Conservation (phyloP, 164 flowering plant species). For the Aristolochia californica region DNA sequence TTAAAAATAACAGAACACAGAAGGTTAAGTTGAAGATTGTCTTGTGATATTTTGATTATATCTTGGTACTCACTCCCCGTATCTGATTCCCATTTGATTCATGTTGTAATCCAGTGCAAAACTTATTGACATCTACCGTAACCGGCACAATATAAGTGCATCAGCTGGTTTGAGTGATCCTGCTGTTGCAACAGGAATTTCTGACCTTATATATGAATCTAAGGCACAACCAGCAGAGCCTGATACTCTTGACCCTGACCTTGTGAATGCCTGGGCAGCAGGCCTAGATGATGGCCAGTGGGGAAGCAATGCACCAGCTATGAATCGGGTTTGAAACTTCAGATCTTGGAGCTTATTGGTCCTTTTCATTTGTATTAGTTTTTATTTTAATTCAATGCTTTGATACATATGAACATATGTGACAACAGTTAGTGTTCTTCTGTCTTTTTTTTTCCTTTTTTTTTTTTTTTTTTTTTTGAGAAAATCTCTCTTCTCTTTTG, state of each 20-base stretch:
- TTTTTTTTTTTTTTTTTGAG: no score
- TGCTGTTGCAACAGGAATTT: conserved; percentile 97
- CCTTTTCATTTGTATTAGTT: no score
- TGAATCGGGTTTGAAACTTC: conserved; percentile 62
- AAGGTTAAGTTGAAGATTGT: no score
- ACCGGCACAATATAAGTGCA: conserved; percentile 80
- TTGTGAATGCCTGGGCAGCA: conserved; percentile 93
- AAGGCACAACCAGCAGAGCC: conserved; percentile 38
- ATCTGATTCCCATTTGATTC: conserved; percentile 4
- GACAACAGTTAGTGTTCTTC: no score
- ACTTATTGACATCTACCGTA: conserved; percentile 86
- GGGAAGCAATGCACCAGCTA: conserved; percentile 84
- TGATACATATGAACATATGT: no score
- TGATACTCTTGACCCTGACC: conserved; percentile 75
- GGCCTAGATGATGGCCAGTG: conserved; percentile 81
- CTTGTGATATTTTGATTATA: not conserved
- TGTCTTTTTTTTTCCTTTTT: no score
- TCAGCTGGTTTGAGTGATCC: conserved; percentile 87
- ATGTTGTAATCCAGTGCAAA: conserved; percentile 52
- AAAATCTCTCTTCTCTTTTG: no score
- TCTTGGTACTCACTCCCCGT: not conserved
- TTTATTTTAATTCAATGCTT: no score
- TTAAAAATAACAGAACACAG: no score
- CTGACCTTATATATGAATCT: conserved; percentile 88
- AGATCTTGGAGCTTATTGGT: no score